phyloP scores from a whole-genome alignment of 495 filamentous ascomycete genomes.

The Penicillium soppii region DNA sequence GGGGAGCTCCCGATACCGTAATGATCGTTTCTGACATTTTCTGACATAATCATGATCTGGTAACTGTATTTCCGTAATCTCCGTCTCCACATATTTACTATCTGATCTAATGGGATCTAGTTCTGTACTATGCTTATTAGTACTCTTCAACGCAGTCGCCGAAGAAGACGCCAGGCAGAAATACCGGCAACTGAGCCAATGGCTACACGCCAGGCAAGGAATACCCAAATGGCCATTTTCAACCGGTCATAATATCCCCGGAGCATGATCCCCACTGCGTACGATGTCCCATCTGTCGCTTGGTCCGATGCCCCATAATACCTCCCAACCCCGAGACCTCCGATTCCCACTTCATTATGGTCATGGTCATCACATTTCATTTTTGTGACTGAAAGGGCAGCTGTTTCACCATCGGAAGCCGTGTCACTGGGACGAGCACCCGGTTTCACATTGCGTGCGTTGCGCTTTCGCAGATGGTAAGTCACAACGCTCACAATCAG shows the following conservation, averaged over 20 bases:
- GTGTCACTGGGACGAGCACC: conserved; percentile 38
- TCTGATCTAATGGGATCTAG: too few relatives aligned
- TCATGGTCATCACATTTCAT: conserved; percentile 19
- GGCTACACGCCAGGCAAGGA: conserved; percentile 37
- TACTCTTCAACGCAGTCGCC: conserved; percentile 16
- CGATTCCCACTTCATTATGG: conserved; percentile 45
- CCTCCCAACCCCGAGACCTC: conserved; percentile 46
- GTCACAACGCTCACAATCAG: conserved; percentile 62
- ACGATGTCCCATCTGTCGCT: conserved; percentile 26
- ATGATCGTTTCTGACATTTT: background rate
- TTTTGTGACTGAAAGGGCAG: conserved; percentile 38
- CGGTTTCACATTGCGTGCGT: conserved; percentile 42
- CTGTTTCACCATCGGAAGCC: conserved; percentile 41
- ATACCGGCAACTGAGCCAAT: conserved; percentile 34
- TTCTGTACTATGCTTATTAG: conserved; percentile 1
- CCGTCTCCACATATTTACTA: background rate
- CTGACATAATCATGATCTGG: background rate
- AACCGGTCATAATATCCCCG: conserved; percentile 69
- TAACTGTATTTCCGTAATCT: background rate
- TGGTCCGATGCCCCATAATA: conserved; percentile 38
- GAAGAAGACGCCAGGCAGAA: conserved; percentile 32
- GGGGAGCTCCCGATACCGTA: conserved; percentile 5
- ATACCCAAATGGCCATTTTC: conserved; percentile 56
- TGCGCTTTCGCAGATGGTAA: conserved; percentile 57
- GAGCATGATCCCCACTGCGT: conserved; percentile 62